Base-by-base conservation (phyloP, 2,329 filamentous ascomycete species). In the Sporothrix luriei region DNA sequence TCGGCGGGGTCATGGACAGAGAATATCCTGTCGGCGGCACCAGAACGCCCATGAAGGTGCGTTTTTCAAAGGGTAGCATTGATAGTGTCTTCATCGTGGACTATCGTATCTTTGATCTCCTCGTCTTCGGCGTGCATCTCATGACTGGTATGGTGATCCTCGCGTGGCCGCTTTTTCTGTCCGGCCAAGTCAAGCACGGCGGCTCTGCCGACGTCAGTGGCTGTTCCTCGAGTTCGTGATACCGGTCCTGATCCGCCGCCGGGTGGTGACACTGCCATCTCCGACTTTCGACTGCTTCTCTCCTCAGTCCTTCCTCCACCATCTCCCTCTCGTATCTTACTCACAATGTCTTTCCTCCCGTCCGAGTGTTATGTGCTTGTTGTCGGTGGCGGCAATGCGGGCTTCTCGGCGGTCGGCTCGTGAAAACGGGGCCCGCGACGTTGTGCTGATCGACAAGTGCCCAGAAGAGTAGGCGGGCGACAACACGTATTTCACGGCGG, bases 401-500 rank as follows among this genome's bases (percentile, higher is more conserved):
- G 88, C 16, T 87, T 90, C 77, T 83, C 80, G 13, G 84, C 88
- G 3, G 88, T 84, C 87, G 0, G 87, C 88, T 2, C 80, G 81
- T 1, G 77, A 88, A 71, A 74, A 79, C 65, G 81, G 83, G 5
- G 80, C 80, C 2, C 68, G 74, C 0, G 74, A 76, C 0, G 83
- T 90, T 3, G 74, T 88, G 0, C 76, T 90, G 16, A 81, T 90
- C 68, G 88, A 90, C 73, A 88, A 87, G 76, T 84, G 83, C 54
- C 87, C 87, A 0, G 74, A 82, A 68, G 77, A 81, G 5, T 89
- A 87, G 84, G 85, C 83, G 0, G 88, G 88, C 14, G 88, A 88
- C 0, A 90, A 90, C 74, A 82, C 83, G 0, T 89, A 84, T 74
- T 90, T 90, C 78, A 90, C 88, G 0, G 88, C 88, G 0, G 88